These are phyloP conservation scores for Ormosia emarginata DNA, from an alignment of 306 rosid genomes.

Conservation along the genomic window DNA sequence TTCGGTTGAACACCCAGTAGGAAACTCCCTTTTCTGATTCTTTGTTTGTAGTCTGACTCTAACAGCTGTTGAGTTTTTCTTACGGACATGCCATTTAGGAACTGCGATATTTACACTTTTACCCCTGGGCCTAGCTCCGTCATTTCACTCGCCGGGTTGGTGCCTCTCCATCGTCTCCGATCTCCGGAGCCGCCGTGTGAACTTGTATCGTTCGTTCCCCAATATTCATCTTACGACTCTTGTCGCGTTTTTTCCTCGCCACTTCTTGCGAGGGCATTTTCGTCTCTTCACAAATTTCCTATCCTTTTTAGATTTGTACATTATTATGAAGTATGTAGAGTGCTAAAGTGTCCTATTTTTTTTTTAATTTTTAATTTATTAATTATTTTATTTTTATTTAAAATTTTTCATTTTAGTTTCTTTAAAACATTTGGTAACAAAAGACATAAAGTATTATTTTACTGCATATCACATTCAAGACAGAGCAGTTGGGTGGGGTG, in stretches of 20 bases:
- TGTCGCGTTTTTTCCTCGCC: slow-evolving; percentile 2
- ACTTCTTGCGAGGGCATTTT: background rate
- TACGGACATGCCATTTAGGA: slow-evolving; percentile 30
- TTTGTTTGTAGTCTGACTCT: background rate
- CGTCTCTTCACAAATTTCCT: background rate
- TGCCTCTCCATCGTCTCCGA: slow-evolving; percentile 1
- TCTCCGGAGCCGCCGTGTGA: slow-evolving; percentile 1
- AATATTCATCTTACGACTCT: background rate
- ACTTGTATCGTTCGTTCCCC: background rate
- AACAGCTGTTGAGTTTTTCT: slow-evolving; percentile 5
- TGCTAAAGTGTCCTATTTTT: too few relatives aligned
- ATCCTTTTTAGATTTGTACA: too few relatives aligned
- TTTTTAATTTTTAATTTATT: too few relatives aligned
- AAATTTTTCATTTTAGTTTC: background rate
- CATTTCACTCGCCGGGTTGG: background rate
- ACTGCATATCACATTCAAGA: background rate
- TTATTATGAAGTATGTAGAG: too few relatives aligned
- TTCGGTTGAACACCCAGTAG: background rate
- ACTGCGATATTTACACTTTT: background rate
- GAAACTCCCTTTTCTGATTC: slow-evolving; percentile 6
- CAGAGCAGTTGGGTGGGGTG: background rate
- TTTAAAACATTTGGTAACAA: background rate
- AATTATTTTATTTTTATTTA: background rate
- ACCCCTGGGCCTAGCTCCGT: slow-evolving; percentile 7
- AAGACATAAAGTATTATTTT: too few relatives aligned